Conservation (phyloP, 371 early-diverging fungal species). For the Chytridium lagenaria region DNA sequence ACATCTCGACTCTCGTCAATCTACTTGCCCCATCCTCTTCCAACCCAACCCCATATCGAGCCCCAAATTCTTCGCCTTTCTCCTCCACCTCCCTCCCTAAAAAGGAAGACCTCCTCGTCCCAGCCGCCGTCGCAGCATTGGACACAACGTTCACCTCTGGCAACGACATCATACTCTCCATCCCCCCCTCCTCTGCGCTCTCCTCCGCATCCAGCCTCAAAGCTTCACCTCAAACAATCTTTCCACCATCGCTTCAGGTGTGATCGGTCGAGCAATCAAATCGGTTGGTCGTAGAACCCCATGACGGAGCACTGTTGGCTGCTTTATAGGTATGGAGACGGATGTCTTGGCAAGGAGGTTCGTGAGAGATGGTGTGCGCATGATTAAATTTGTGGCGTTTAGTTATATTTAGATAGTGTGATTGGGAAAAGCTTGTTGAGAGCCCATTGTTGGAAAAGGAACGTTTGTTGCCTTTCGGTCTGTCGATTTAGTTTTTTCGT, state of each 20-base stretch:
- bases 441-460: no score
- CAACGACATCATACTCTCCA: not conserved
- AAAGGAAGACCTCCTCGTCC: not conserved
- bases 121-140: not conserved
- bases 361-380: no score
- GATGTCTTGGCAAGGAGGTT: no score
- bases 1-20: not conserved
- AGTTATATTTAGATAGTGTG: no score
- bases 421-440: no score
- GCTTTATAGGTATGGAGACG: no score
- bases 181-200: not conserved
- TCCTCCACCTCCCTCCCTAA: not conserved
- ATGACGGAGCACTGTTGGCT: not conserved
- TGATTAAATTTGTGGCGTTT: no score
- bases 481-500: no score
- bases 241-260: conserved; percentile 9
- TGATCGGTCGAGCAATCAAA: not conserved
- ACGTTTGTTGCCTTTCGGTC: no score
- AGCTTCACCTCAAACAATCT: not conserved
- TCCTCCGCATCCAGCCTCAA: not conserved
- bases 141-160: not conserved
- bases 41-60: not conserved
- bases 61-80: not conserved
- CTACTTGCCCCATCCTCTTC: not conserved
- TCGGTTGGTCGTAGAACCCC: not conserved